These are phyloP conservation scores for Xylona heveae DNA, from an alignment of 495 filamentous ascomycete genomes.

Conservation along the genomic window DNA sequence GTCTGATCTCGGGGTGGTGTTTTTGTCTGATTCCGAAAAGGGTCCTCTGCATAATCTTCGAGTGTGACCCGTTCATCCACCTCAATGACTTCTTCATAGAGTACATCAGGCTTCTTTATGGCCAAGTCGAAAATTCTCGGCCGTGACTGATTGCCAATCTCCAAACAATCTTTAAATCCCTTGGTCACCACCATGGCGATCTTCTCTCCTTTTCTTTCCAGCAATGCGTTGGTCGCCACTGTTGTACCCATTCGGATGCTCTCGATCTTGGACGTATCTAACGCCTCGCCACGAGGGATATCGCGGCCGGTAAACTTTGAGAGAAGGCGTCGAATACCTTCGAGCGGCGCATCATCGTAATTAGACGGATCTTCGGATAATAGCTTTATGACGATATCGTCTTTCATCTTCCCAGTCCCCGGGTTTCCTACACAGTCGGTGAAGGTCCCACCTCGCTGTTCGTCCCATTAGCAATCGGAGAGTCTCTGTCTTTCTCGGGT, in stretches of 20 bases:
- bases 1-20: constrained; percentile 25
- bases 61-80: constrained; percentile 32
- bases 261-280: constrained; percentile 68
- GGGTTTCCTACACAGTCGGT: constrained; percentile 49
- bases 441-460: constrained; percentile 45
- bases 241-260: constrained; percentile 27
- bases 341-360: constrained; percentile 73
- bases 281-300: constrained; percentile 56
- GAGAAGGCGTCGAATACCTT: constrained; percentile 80
- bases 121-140: constrained; percentile 25
- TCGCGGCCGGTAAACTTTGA: constrained; percentile 55
- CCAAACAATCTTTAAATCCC: constrained; percentile 81
- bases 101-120: constrained; percentile 22
- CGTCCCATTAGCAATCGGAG: constrained; percentile 4
- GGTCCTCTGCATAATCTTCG: constrained; percentile 75
- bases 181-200: constrained; percentile 83
- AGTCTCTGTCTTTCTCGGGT: background rate
- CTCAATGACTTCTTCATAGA: constrained; percentile 23
- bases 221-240: constrained; percentile 31
- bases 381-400: constrained; percentile 69
- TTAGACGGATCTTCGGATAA: constrained; percentile 80
- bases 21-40: constrained; percentile 30
- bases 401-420: constrained; percentile 31
- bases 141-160: constrained; percentile 30
- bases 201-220: constrained; percentile 85